These are phyloP conservation scores for Cladosporium cucumerinum DNA, from an alignment of 2,329 filamentous ascomycete genomes.

Conservation along the genomic window DNA sequence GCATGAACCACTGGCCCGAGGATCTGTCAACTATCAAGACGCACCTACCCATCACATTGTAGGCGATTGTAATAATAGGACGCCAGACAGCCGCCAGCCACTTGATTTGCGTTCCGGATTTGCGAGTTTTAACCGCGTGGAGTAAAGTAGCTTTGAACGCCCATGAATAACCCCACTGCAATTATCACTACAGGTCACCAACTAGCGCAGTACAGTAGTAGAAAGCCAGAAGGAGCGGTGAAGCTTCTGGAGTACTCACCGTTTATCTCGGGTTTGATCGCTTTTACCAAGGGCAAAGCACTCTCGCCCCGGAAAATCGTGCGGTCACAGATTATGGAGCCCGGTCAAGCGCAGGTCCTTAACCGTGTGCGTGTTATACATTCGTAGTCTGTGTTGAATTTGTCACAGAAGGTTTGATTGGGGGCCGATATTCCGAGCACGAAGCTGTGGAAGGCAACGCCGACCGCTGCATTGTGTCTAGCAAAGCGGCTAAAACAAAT, in stretches of 20 bases:
- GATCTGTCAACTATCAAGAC: neutral
- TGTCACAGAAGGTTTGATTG: neutral
- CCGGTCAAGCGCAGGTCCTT: neutral
- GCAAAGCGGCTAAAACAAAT: neutral
- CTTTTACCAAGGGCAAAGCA: neutral
- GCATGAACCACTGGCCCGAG: slow-evolving; percentile 15
- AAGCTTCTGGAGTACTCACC: slow-evolving; percentile 16
- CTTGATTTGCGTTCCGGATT: slow-evolving; percentile 5
- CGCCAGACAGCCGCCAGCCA: slow-evolving; percentile 5
- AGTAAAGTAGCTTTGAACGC: slow-evolving; percentile 10
- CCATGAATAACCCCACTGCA: slow-evolving; percentile 14
- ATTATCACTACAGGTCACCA: slow-evolving; percentile 10
- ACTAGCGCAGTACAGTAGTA: slow-evolving; percentile 14
- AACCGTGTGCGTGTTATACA: slow-evolving; percentile 1
- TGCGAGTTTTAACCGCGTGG: slow-evolving; percentile 16
- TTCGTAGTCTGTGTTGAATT: neutral
- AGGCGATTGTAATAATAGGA: neutral
- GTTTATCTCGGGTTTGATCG: slow-evolving; percentile 3
- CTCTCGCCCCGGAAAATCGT: slow-evolving; percentile 3
- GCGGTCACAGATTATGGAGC: neutral
- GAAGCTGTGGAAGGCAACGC: neutral
- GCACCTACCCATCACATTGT: neutral
- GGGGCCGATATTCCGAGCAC: neutral
- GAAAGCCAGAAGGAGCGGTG: slow-evolving; percentile 17
- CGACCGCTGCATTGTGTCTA: slow-evolving; percentile 2